Conservation (phyloP, 2,329 filamentous ascomycete species). For the Trichoderma endophyticum region DNA sequence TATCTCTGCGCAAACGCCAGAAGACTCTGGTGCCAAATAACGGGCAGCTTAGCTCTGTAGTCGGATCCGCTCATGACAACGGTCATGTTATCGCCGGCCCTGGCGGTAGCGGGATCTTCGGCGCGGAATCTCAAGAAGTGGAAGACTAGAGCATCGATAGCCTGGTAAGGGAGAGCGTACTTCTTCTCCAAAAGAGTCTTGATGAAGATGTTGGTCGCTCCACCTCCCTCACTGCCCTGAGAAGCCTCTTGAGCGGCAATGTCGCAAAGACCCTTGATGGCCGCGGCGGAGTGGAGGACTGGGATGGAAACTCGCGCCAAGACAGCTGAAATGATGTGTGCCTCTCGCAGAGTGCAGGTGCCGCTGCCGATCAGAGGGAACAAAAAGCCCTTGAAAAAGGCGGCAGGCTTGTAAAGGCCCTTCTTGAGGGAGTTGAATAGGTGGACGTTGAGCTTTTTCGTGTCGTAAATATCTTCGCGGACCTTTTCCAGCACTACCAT, state of each 20-base stretch:
- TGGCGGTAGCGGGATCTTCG: slow-evolving; percentile 57
- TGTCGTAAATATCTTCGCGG: slow-evolving; percentile 91
- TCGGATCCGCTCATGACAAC: slow-evolving; percentile 45
- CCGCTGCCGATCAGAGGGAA: slow-evolving; percentile 84
- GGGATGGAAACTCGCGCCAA: slow-evolving; percentile 82
- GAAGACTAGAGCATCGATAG: slow-evolving; percentile 91
- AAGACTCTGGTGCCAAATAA: slow-evolving; percentile 94
- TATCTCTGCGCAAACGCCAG: slow-evolving; percentile 92
- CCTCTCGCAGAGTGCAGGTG: slow-evolving; percentile 88
- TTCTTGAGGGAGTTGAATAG: slow-evolving; percentile 93
- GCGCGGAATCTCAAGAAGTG: slow-evolving; percentile 90
- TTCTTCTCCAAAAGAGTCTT: slow-evolving; percentile 92
- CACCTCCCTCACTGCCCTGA: slow-evolving; percentile 78
- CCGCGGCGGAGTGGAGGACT: slow-evolving; percentile 87
- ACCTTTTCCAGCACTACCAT: slow-evolving; percentile 84
- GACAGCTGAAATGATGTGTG: slow-evolving; percentile 84
- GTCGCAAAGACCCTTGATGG: slow-evolving; percentile 87
- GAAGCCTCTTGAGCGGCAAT: slow-evolving; percentile 89
- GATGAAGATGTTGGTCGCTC: slow-evolving; percentile 93
- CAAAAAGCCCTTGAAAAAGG: slow-evolving; percentile 94
- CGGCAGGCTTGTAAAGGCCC: slow-evolving; percentile 85
- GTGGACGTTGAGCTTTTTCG: slow-evolving; percentile 92
- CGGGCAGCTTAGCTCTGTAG: slow-evolving; percentile 66
- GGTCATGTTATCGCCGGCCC: slow-evolving; percentile 52
- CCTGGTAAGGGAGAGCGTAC: slow-evolving; percentile 91